These are phyloP conservation scores for Butyriboletus loyo DNA, from an alignment of 768 basidiomycete species.

Conservation along the genomic window DNA sequence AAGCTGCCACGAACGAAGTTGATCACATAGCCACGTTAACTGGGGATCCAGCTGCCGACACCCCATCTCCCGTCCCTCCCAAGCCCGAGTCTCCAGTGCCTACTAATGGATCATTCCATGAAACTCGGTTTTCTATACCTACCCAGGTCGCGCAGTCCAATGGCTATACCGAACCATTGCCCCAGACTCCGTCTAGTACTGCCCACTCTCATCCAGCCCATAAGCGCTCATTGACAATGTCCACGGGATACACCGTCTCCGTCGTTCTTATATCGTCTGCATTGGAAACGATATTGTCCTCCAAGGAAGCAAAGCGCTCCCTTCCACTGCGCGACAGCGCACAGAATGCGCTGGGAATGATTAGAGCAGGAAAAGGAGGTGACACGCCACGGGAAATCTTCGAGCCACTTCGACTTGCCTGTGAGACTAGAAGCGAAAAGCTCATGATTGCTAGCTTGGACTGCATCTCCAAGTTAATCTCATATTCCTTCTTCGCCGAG, in stretches of 20 bases:
- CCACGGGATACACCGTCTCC: slow-evolving; percentile 71
- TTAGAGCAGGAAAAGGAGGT: slow-evolving; percentile 70
- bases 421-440: slow-evolving; percentile 91
- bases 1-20: slow-evolving; percentile 1
- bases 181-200: slow-evolving; percentile 21
- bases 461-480: slow-evolving; percentile 95
- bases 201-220: slow-evolving; percentile 34
- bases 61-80: slow-evolving; percentile 8
- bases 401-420: slow-evolving; percentile 93
- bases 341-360: slow-evolving; percentile 77
- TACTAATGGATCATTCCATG: slow-evolving; percentile 3
- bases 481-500: slow-evolving; percentile 95
- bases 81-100: slow-evolving; percentile 1
- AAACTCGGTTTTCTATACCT: slow-evolving; percentile 4
- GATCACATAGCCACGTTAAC: slow-evolving; percentile 1
- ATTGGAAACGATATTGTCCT: slow-evolving; percentile 79
- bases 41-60: background rate
- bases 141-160: slow-evolving; percentile 11
- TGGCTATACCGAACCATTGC: slow-evolving; percentile 9
- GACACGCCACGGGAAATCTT: slow-evolving; percentile 85
- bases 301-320: slow-evolving; percentile 86
- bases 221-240: slow-evolving; percentile 58
- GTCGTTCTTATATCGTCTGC: slow-evolving; percentile 81
- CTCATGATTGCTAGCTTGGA: slow-evolving; percentile 96
- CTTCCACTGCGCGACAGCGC: slow-evolving; percentile 79